Base-by-base conservation (phyloP, 768 basidiomycete species). In the Dacryopinax primogenitus region DNA sequence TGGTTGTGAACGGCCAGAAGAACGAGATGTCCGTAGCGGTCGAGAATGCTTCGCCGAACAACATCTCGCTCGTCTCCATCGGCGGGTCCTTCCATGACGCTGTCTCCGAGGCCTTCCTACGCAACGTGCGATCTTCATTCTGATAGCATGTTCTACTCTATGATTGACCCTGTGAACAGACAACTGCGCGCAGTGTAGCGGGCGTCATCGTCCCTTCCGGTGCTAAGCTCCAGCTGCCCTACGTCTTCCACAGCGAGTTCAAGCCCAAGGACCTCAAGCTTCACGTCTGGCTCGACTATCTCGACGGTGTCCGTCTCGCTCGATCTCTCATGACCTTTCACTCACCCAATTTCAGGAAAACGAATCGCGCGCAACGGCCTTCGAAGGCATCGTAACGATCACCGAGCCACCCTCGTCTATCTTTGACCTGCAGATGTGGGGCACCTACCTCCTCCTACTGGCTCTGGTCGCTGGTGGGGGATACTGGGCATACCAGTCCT, bases 381-480 rank as follows among this genome's bases (percentile, higher is more conserved):
- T 84, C 70, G 88, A 92, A 69, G 84, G 85, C 0, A 78, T 90
- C 62, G 82, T 92, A 62, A 86, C 84, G 6, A 78, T 92, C 34
- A 87, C 92, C 36, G 90, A 92, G 72, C 88, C 90, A 18, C 85
- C 86, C 66, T 71, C 82, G 37, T 88, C 88, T 32, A 79, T 86
- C 72, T 84, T 91, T 68, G 90, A 92, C 74, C 78, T 86, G 71
- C 86, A 90, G 73, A 81, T 90, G 90, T 91, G 69, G 45, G 88
- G 76, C 6, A 90, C 90, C 2, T 92, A 92, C 73, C 75, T 83
- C 67, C 81, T 90, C 64, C 83, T 88, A 13, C 70, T 79, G 15
- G 84, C 77, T n/a, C 73, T 87, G 66, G 73, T 92, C 36, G 83
- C 83, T 44, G 85, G 83, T 2, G 77, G 81, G 23, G 78, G 77